These are phyloP conservation scores for Pulveroboletus sp. DNA, from an alignment of 768 basidiomycete species.

Conservation along the genomic window DNA sequence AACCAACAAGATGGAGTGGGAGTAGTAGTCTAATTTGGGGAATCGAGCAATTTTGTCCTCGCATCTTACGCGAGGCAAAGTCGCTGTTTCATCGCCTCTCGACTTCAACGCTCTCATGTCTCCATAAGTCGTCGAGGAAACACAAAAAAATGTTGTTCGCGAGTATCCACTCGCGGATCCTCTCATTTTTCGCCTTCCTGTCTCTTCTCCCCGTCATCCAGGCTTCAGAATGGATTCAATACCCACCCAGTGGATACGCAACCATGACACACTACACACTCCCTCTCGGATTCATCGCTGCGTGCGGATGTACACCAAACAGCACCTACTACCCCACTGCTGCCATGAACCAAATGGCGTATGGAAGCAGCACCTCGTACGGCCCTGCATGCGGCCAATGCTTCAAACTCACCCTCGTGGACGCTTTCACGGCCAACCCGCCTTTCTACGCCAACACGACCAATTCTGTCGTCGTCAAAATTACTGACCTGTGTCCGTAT, in stretches of 20 bases:
- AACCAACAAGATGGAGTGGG: too few relatives aligned
- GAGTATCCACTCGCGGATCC: conserved; percentile 12
- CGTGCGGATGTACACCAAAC: conserved; percentile 72
- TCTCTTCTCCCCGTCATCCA: conserved; percentile 22
- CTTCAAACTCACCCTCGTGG: conserved; percentile 73
- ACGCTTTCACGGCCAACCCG: conserved; percentile 63
- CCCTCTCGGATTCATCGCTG: conserved; percentile 48
- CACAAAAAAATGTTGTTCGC: conserved; percentile 17
- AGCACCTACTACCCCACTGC: conserved; percentile 75
- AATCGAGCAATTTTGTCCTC: too few relatives aligned
- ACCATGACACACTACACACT: conserved; percentile 77
- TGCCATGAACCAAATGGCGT: conserved; percentile 78
- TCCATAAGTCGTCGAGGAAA: not conserved
- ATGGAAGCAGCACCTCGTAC: conserved; percentile 67
- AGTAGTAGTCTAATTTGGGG: too few relatives aligned
- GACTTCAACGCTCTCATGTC: conserved; percentile 14
- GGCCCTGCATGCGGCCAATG: conserved; percentile 77
- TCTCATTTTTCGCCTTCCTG: conserved; percentile 22
- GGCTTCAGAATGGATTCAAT: conserved; percentile 59
- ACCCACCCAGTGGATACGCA: conserved; percentile 59
- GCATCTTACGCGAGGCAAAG: not conserved
- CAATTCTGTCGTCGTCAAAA: conserved; percentile 68
- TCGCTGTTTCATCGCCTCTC: not conserved
- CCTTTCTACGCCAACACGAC: conserved; percentile 63
- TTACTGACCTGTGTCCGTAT: conserved; percentile 78